Base-by-base conservation (phyloP, 1,284 basidiomycete genomes). In the Microbotryum silenes-acaulis region DNA sequence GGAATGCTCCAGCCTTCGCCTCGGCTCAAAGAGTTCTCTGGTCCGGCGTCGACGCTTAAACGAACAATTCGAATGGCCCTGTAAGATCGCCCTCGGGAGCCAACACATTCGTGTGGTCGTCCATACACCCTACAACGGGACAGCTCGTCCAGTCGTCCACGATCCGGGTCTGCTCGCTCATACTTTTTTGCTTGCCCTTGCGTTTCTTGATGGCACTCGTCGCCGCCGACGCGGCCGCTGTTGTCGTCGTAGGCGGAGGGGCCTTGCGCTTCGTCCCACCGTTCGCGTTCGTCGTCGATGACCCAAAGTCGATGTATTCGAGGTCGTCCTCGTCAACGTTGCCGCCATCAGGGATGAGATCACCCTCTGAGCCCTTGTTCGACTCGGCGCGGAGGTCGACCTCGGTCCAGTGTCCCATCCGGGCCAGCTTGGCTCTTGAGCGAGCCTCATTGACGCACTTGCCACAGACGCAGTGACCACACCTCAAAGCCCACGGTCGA, bases 401-500 rank as follows among this genome's bases (percentile, higher is more conserved):
- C 37, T 42, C 37, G 37, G 37, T 42, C 51, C 51, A 33, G 12
- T 33, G 51, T 12, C n/a, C 51, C 31, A 25, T 53, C 51, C 51
- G n/a, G 10, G 27, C 37, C 23, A 53, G 20, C 25, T 25, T 29
- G 9, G 9, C 23, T 14, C 51, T 33, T 18, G 37, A 42, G 16
- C 37, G 37, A 18, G 64, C 67, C 4, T 45, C 53, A 9, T 37
- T 46, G 14, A 68, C 29, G 23, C 67, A 68, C 27, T 44, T 42
- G 12, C 62, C 64, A 51, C 67, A 68, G 27, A 68, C 58, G 31
- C 59, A 64, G 37, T 68, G 67, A 9, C 67, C 67, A 31, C 67
- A 68, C 29, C 25, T 4, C 1, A 68, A 42, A 9, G 53, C 67
- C 58, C 46, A 62, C 53, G 27, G 56, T 49, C 56, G 60, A 55